phyloP scores from a whole-genome alignment of 148 eudicot species.

The Talinum fruticosum region DNA sequence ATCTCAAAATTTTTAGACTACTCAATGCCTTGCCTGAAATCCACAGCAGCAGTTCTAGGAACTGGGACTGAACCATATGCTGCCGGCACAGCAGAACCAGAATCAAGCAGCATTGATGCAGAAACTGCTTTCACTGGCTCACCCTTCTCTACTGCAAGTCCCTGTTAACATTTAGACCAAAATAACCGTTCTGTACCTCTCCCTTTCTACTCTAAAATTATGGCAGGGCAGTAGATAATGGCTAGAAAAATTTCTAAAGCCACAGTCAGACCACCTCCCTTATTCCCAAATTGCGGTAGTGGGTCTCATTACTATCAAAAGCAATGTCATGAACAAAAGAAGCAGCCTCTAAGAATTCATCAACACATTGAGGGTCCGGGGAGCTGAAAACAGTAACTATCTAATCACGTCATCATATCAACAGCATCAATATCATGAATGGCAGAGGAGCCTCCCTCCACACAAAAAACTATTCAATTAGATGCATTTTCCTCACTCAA shows the following conservation, averaged over 20 bases:
- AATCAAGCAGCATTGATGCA: conserved; percentile 48
- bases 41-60: conserved; percentile 53
- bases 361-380: background rate
- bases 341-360: background rate
- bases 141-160: conserved; percentile 92
- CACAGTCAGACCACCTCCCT: background rate
- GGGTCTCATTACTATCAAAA: too few relatives aligned
- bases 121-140: conserved; percentile 65
- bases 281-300: background rate
- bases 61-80: conserved; percentile 65
- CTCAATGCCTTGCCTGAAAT: conserved; percentile 55
- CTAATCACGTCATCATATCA: background rate
- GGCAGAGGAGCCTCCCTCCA: too few relatives aligned
- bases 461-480: background rate
- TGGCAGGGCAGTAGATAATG: background rate
- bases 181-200: conserved; percentile 5
- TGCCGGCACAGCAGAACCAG: conserved; percentile 37
- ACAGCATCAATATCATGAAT: background rate
- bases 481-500: background rate
- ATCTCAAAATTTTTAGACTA: background rate
- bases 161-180: conserved; percentile 58
- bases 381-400: background rate
- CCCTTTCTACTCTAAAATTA: background rate
- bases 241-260: background rate
- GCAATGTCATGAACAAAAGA: too few relatives aligned